Base-by-base conservation (phyloP, 495 filamentous ascomycete genomes). In the Aspergillus avenaceus region DNA sequence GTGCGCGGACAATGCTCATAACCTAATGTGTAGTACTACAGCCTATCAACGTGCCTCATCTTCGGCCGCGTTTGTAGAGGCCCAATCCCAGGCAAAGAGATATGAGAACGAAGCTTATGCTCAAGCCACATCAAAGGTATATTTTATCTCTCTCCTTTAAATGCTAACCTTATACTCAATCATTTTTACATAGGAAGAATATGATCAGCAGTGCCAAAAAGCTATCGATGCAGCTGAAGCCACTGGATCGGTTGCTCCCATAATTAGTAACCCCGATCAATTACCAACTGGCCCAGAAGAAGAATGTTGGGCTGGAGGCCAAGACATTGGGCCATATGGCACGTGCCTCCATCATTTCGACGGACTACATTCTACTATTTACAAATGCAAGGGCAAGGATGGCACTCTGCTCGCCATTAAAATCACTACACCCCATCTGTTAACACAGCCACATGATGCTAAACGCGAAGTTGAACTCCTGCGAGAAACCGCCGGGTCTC, bases 321-420 rank as follows among this genome's bases (percentile, higher is more conserved):
- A 82, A 42, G 61, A 62, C 8, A 85, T 97, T 57, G 93, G 93
- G 6, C 67, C 65, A 25, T 96, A 92, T 63, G 61, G 59, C 21
- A 74, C 83, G 38, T 95, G 88, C 60, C 72, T 80, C 21, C 84
- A 87, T 64, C 67, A 88, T 56, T 79, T 75, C 45, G 82, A 83
- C 49, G 93, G 95, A 21, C 71, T 93, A 7, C 91, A 90, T 60
- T 93, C 93, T 22, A 80, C 80, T 28, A 84, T 99, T 41, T 97
- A 92, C 71, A 82, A 77, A 55, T 77, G 84, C 6, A 57, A 50
- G 40, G 28, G 38, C 8, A 45, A 61, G 5, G 63, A 70, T 56
- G 67, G 56, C 41, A 69, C 34, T 40, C 36, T 82, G 8, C 75
- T 85, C 7, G 92, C 93, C n/a, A 69, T 98, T 23, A 98, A 98